Percentiles rank a stretch among this genome's conserved stretches.
phyloP scores from a whole-genome alignment of 495 filamentous ascomycete species.

The Parathielavia appendiculata region DNA sequence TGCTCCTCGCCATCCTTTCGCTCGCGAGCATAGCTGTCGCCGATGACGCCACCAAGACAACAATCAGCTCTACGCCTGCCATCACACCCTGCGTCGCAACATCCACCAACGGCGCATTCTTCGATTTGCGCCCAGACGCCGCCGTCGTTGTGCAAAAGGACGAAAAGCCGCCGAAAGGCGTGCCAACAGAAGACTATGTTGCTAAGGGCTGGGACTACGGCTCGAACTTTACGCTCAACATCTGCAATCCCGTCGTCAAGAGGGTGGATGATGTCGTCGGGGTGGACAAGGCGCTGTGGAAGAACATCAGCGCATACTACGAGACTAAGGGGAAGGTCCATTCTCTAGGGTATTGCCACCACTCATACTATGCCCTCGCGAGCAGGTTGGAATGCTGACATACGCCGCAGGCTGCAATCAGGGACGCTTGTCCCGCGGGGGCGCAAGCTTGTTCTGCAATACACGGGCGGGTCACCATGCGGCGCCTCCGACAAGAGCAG shows the following conservation, averaged over 20 bases:
- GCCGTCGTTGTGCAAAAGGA: slow-evolving; percentile 49
- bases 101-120: slow-evolving; percentile 74
- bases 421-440: slow-evolving; percentile 69
- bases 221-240: slow-evolving; percentile 91
- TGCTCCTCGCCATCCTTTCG: slow-evolving; percentile 23
- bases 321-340: slow-evolving; percentile 65
- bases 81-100: slow-evolving; percentile 71
- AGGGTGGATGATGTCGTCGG: slow-evolving; percentile 64
- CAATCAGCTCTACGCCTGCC: slow-evolving; percentile 27
- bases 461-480: slow-evolving; percentile 84
- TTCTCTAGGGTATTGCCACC: slow-evolving; percentile 63
- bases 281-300: slow-evolving; percentile 57
- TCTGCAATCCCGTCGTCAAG: slow-evolving; percentile 84
- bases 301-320: slow-evolving; percentile 91
- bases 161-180: slow-evolving; percentile 53
- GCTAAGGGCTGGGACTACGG: slow-evolving; percentile 79
- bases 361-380: not conserved
- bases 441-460: slow-evolving; percentile 86
- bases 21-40: slow-evolving; percentile 19
- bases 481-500: slow-evolving; percentile 33
- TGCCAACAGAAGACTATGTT: slow-evolving; percentile 64
- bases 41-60: slow-evolving; percentile 19
- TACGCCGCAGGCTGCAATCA: slow-evolving; percentile 56
- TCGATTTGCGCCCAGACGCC: slow-evolving; percentile 76
- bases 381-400: slow-evolving; percentile 8